Evolutionary conservation across 352 stramenopile species (phyloP).

Genomic region (Blastocystis sp.): DNA sequence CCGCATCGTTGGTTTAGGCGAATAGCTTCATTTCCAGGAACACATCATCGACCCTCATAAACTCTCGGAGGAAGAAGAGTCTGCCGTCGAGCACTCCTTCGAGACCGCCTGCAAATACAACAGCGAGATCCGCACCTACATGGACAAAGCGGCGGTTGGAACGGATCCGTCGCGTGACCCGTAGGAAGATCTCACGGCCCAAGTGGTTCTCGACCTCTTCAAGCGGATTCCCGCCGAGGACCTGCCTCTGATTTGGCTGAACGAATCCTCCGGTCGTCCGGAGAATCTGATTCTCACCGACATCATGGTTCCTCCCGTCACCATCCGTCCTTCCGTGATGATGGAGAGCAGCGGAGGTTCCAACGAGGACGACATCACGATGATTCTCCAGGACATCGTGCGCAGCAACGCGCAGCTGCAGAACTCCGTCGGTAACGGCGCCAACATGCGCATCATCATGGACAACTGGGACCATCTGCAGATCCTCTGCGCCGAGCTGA

Average conservation of each 20-base stretch:
- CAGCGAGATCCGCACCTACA: slow-evolving; percentile 69
- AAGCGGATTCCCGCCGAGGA: slow-evolving; percentile 88
- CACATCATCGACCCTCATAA: slow-evolving; percentile 63
- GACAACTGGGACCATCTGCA: slow-evolving; percentile 98
- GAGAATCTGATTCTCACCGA: slow-evolving; percentile 93
- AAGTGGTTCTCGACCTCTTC: slow-evolving; percentile 83
- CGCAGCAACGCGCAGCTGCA: slow-evolving; percentile 91
- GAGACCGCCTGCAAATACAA: slow-evolving; percentile 63
- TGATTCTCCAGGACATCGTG: slow-evolving; percentile 97
- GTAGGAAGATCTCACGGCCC: slow-evolving; percentile 62
- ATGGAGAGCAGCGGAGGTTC: slow-evolving; percentile 85
- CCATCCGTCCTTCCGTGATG: slow-evolving; percentile 90
- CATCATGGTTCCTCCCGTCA: slow-evolving; percentile 92
- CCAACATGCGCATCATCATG: slow-evolving; percentile 92
- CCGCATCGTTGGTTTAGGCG: slow-evolving; percentile 75
- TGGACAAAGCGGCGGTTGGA: slow-evolving; percentile 72
- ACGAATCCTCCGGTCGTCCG: slow-evolving; percentile 78
- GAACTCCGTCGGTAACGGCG: slow-evolving; percentile 81
- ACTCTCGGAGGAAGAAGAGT: slow-evolving; percentile 39
- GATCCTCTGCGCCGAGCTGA: slow-evolving; percentile 84
- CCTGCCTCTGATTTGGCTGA: slow-evolving; percentile 90
- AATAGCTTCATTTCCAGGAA: slow-evolving; percentile 67
- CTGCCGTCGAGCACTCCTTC: slow-evolving; percentile 56
- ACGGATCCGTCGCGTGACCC: neutral
- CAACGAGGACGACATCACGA: slow-evolving; percentile 95